Evolutionary conservation across 1,284 basidiomycete genomes (phyloP), one percentile per base, ranked within the genome.

Genomic region (Trichosporon faecale): DNA sequence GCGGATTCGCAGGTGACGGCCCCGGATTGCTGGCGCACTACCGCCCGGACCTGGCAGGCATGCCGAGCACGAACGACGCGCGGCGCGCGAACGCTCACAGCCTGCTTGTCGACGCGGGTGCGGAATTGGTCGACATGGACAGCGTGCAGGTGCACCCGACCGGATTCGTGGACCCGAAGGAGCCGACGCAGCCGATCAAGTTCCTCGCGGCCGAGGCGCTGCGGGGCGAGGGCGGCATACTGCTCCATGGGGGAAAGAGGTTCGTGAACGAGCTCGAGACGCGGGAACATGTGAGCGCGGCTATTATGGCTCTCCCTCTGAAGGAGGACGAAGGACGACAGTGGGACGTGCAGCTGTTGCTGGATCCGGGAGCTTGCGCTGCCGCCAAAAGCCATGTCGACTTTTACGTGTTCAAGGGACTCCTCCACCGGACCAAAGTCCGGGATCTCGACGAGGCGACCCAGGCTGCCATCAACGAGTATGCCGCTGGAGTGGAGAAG

Each of bases 381-480:
- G 68, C 68, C 5, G 68, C 71, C 2, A 65, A 40, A 27, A 25
- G n/a, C 23, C 71, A 72, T 29, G 25, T 72, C n/a, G 49, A 46
- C 2, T 72, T 72, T 27, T 72, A 72, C 66, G 68, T 63, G 16
- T 72, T 67, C 66, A 72, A 72, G 66, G 71, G 71, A 9, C 71
- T 72, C 6, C 49, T 72, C 33, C 44, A 27, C 4, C 44, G 35
- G 3, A 65, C 66, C 35, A 66, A 66, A 18, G 35, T 70, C 2
- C 2, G 21, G 18, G 61, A 64, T 21, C 71, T 72, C 18, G n/a
- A 46, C 23, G n/a, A 44, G 0, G 49, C 27, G 7, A n/a, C 23
- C 11, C 37, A 33, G n/a, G 60, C 60, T 3, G 18, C 60, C 3
- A 66, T 72, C 1, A 60, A 70, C 46, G 57, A 23, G 64, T 72